phyloP scores from a whole-genome alignment of 2,329 filamentous ascomycete genomes.

The Chalaropsis thielavioides region DNA sequence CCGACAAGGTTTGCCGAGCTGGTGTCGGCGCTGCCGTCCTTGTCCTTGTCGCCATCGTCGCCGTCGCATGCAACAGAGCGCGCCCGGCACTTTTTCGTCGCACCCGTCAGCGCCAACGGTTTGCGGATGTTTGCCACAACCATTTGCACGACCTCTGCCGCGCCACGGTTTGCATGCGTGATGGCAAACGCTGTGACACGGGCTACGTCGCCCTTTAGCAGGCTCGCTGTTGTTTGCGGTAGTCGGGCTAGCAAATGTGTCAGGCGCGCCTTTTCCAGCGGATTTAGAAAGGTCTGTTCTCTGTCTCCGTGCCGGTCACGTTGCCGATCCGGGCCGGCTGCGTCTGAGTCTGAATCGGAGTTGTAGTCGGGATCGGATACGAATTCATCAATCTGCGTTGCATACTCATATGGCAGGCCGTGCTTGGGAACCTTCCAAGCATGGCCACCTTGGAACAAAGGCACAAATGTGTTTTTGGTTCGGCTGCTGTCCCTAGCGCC shows the following conservation, averaged over 20 bases:
- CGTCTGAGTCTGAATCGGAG: slow-evolving; percentile 49
- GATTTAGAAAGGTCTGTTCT: slow-evolving; percentile 54
- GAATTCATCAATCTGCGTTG: slow-evolving; percentile 61
- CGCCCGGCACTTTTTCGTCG: slow-evolving; percentile 37
- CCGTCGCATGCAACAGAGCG: background rate
- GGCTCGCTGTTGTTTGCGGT: slow-evolving; percentile 56
- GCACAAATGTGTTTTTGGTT: slow-evolving; percentile 33
- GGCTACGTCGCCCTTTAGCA: slow-evolving; percentile 75
- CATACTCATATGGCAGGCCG: slow-evolving; percentile 65
- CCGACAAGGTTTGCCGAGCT: slow-evolving; percentile 65
- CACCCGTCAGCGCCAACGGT: slow-evolving; percentile 54
- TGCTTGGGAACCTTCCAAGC: slow-evolving; percentile 62
- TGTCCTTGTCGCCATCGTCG: slow-evolving; percentile 18
- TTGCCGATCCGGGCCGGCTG: slow-evolving; percentile 57
- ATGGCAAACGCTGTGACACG: slow-evolving; percentile 80
- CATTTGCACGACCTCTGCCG: slow-evolving; percentile 82
- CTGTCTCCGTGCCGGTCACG: slow-evolving; percentile 24
- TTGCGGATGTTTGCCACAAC: slow-evolving; percentile 68
- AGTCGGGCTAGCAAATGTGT: slow-evolving; percentile 71
- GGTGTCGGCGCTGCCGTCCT: slow-evolving; percentile 40
- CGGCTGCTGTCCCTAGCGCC: background rate
- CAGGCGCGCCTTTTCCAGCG: slow-evolving; percentile 70
- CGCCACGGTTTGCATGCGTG: slow-evolving; percentile 67
- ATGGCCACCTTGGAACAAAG: slow-evolving; percentile 61
- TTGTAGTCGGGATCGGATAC: slow-evolving; percentile 74